These are phyloP conservation scores for Adansonia gregorii DNA, from an alignment of 441 rosid genomes.

Conservation along the genomic window DNA sequence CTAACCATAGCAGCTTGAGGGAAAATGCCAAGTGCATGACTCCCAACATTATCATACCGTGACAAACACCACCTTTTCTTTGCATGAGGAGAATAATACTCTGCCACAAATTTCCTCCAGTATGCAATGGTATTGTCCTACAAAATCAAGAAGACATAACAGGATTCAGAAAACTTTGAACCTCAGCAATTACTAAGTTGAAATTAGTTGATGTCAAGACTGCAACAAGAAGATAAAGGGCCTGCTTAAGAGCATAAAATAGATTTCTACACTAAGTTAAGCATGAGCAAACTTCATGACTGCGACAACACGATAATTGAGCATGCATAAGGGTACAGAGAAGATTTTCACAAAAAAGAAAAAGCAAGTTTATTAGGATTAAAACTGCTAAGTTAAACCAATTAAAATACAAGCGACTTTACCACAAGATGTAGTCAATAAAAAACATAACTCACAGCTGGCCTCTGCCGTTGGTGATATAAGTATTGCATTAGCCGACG, in stretches of 20 bases:
- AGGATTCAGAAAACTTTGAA: constrained; percentile 13
- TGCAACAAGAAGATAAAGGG: not conserved
- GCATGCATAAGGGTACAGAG: not conserved
- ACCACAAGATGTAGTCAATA: not conserved
- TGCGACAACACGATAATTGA: not conserved
- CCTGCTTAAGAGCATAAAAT: not conserved
- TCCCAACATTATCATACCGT: constrained; percentile 84
- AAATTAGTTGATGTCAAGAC: not conserved
- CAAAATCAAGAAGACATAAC: constrained; percentile 32
- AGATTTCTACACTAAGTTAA: not conserved
- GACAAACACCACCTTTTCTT: constrained; percentile 99
- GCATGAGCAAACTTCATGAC: not conserved
- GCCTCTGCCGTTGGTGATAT: constrained; percentile 92
- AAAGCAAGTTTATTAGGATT: not conserved
- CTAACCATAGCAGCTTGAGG: constrained; percentile 95
- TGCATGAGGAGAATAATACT: constrained; percentile 93
- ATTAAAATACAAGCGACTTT: not conserved
- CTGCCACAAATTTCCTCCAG: constrained; percentile 95
- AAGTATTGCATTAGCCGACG: constrained; percentile 97
- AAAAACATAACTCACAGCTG: constrained; percentile 61
- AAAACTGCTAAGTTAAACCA: not conserved
- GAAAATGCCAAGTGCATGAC: constrained; percentile 91
- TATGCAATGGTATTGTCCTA: constrained; percentile 90
- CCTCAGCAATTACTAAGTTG: constrained; percentile 7
- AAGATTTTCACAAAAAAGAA: not conserved